These are phyloP conservation scores for Fusarium sp. DNA, from an alignment of 2,329 filamentous ascomycete species.

Conservation along the genomic window DNA sequence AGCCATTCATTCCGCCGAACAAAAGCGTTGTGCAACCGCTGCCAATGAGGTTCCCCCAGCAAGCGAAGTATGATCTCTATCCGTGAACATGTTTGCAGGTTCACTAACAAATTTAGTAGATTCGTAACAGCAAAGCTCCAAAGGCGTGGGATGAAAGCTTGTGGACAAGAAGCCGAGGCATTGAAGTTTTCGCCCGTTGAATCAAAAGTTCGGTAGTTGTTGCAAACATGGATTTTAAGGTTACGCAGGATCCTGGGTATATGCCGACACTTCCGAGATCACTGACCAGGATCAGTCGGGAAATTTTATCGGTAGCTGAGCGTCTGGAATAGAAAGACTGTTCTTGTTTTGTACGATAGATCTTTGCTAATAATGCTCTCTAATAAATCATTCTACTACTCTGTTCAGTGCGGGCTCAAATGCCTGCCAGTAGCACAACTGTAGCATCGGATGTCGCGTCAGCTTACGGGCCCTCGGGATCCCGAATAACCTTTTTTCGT, in stretches of 20 bases:
- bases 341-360: fast-evolving
- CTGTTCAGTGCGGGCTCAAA: not conserved
- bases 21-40: not conserved
- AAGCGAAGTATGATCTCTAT: fast-evolving
- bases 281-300: fast-evolving
- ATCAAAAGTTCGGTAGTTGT: not conserved
- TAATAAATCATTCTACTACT: fast-evolving
- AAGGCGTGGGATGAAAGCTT: not conserved
- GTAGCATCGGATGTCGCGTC: not conserved
- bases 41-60: fast-evolving
- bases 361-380: too few species aligned
- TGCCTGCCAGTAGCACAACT: fast-evolving
- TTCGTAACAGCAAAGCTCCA: fast-evolving
- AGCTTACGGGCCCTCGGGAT: not conserved
- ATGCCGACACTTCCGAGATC: not conserved
- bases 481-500: not conserved
- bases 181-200: fast-evolving
- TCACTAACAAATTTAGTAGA: not conserved
- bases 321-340: fast-evolving
- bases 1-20: not conserved
- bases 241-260: not conserved
- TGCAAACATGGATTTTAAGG: not conserved
- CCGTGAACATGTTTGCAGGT: fast-evolving
- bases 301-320: too few species aligned
- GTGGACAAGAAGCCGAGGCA: not conserved